Percentiles rank a stretch among this genome's conserved stretches.
Conservation (phyloP, 352 stramenopile genomes). For the Phytophthora cajani region DNA sequence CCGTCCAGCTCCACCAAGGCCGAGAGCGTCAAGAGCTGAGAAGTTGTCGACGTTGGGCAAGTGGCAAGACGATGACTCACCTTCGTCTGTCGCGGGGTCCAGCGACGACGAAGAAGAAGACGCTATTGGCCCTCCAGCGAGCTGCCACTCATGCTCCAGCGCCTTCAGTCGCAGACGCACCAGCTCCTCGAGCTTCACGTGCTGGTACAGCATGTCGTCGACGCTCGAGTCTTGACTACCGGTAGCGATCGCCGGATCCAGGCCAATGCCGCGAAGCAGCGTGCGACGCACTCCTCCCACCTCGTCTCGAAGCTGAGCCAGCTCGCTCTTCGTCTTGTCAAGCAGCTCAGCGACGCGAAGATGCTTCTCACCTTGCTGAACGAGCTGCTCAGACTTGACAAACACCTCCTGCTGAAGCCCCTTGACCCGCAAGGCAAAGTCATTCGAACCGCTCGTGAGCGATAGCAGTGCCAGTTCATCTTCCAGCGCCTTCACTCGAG, state of each 20-base stretch:
- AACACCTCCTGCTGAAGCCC: conserved; percentile 79
- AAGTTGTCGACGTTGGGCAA: conserved; percentile 69
- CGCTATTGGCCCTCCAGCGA: conserved; percentile 34
- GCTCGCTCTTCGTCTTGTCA: conserved; percentile 52
- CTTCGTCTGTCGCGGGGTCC: conserved; percentile 19
- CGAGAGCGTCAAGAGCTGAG: conserved; percentile 59
- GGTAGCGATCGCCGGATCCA: conserved; percentile 30
- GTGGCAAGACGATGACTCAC: conserved; percentile 37
- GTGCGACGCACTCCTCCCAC: conserved; percentile 53
- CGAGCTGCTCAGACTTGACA: conserved; percentile 74
- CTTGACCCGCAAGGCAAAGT: conserved; percentile 35
- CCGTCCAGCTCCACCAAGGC: conserved; percentile 60
- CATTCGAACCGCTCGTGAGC: conserved; percentile 37
- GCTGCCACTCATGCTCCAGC: conserved; percentile 63
- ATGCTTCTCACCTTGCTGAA: conserved; percentile 78
- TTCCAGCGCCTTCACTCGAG: conserved; percentile 52
- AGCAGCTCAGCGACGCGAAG: conserved; percentile 50
- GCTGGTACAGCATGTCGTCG: conserved; percentile 68
- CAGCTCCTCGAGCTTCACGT: conserved; percentile 75
- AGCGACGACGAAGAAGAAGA: conserved; percentile 6
- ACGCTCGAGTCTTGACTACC: conserved; percentile 35
- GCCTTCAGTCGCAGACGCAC: conserved; percentile 74
- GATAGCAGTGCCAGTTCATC: conserved; percentile 62
- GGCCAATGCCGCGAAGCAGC: conserved; percentile 64
- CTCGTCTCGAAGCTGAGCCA: conserved; percentile 59